Conservation (phyloP, 2,329 filamentous ascomycete genomes). For the Phyllosticta capitalensis region DNA sequence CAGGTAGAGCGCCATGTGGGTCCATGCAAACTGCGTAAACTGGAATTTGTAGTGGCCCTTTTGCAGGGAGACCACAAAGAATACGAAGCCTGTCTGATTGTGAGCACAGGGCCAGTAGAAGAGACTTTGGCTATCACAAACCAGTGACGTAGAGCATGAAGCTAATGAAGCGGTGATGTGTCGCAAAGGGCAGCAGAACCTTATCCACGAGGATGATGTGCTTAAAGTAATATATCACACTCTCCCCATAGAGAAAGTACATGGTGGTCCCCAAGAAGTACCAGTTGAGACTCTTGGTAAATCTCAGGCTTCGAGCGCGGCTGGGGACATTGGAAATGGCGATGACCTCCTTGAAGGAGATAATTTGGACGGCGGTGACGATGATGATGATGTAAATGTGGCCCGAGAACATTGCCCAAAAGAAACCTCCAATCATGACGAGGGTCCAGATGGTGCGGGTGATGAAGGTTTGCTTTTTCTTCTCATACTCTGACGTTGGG, state of each 20-base stretch:
- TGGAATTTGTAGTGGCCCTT: constrained; percentile 97
- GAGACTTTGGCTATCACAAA: constrained; percentile 35
- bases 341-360: constrained; percentile 99
- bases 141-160: constrained; percentile 97
- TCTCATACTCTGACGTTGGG: constrained; percentile 70
- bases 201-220: constrained; percentile 93
- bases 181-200: constrained; percentile 84
- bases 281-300: constrained; percentile 96
- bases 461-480: constrained; percentile 98
- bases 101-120: neutral
- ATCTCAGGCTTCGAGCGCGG: constrained; percentile 78
- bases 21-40: constrained; percentile 99
- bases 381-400: constrained; percentile 96
- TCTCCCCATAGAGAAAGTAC: constrained; percentile 99
- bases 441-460: constrained; percentile 96
- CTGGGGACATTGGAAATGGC: constrained; percentile 93
- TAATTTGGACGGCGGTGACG: constrained; percentile 86
- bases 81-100: constrained; percentile 68
- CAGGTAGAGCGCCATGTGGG: constrained; percentile 96
- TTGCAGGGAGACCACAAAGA: constrained; percentile 90
- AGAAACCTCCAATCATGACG: constrained; percentile 93
- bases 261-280: constrained; percentile 98
- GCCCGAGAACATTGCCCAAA: constrained; percentile 83
- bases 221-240: constrained; percentile 99
- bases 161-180: constrained; percentile 96